Percentiles rank a stretch among this genome's conserved stretches.
Conservation (phyloP, 2,329 filamentous ascomycete genomes). For the Colletotrichum magnum region DNA sequence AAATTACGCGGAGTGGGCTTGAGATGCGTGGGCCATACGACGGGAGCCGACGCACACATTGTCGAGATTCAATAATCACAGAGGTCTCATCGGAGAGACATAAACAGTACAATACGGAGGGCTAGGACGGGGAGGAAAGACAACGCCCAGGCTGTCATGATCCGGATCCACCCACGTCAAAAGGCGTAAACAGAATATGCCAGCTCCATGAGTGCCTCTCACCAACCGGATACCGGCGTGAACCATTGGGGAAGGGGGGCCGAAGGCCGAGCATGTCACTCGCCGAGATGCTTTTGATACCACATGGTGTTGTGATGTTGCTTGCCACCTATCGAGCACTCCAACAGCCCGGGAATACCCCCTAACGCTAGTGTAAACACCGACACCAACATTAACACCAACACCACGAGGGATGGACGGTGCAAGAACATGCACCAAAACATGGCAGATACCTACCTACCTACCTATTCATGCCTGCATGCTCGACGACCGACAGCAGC, state of each 20-base stretch:
- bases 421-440: neutral
- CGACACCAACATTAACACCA: neutral
- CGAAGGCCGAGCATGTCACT: neutral
- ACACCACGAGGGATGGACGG: neutral
- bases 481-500: conserved; percentile 3
- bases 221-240: conserved; percentile 28
- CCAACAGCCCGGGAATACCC: neutral
- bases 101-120: neutral
- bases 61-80: conserved; percentile 2
- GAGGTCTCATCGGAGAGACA: conserved; percentile 3
- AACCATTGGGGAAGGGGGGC: conserved; percentile 25
- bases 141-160: neutral
- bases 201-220: neutral
- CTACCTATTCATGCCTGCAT: neutral
- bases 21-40: conserved; percentile 3
- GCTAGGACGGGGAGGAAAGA: conserved; percentile 14
- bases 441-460: neutral
- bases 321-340: neutral
- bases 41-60: conserved; percentile 6
- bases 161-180: neutral
- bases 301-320: neutral
- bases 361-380: too few relatives aligned
- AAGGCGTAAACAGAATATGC: neutral
- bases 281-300: neutral
- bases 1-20: conserved; percentile 9